Percentiles rank a stretch among this genome's conserved stretches.
Conservation (phyloP, 305 asterid genomes). For the Fraxinus xanthoxyloides region DNA sequence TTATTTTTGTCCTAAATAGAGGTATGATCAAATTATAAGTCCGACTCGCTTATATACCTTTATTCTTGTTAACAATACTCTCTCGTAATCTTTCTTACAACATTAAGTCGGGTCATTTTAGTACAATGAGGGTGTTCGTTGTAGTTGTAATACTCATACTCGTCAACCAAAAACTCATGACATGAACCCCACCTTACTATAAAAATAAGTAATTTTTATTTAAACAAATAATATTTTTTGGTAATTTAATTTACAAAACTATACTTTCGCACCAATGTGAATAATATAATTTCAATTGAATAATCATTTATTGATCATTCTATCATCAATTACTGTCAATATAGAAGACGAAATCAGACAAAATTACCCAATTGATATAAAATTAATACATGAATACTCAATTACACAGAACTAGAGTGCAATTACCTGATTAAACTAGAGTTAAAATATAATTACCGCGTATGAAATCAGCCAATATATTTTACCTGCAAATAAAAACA, state of each 20-base stretch:
- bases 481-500: neutral
- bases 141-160: neutral
- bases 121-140: neutral
- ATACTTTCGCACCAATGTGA: neutral
- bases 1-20: neutral
- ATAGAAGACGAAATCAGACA: neutral
- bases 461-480: neutral
- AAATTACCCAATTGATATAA: neutral
- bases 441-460: neutral
- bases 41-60: neutral
- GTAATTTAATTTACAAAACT: neutral
- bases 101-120: neutral
- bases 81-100: neutral
- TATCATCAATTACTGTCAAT: neutral
- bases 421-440: neutral
- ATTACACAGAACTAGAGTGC: neutral
- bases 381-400: neutral
- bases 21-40: neutral
- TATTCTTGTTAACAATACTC: neutral
- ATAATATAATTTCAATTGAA: neutral
- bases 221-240: neutral
- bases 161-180: neutral
- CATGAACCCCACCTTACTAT: neutral
- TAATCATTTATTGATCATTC: neutral
- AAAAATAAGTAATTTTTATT: neutral